phyloP scores from a whole-genome alignment of 495 filamentous ascomycete genomes.

The Thozetella sp. region DNA sequence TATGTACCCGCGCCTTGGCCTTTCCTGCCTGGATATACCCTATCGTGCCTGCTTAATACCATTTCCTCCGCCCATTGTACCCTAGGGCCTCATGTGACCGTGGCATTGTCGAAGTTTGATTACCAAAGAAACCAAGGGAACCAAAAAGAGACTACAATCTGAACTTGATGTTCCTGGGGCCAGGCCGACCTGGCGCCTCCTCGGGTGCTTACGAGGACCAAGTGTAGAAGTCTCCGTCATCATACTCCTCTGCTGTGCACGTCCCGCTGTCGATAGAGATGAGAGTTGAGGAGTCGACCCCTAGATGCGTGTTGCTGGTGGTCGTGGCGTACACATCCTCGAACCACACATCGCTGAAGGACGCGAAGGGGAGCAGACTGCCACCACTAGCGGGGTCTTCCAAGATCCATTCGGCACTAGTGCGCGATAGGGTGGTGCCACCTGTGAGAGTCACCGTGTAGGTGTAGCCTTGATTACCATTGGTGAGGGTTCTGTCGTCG shows the following conservation, averaged over 20 bases:
- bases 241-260: background rate
- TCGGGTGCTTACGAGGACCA: background rate
- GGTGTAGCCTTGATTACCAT: slow-evolving; percentile 12
- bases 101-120: too few species aligned
- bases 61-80: background rate
- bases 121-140: background rate
- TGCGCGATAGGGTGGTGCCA: slow-evolving; percentile 19
- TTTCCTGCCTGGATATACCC: background rate
- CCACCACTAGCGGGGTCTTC: slow-evolving; percentile 24
- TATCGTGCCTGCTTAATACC: too few species aligned
- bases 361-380: slow-evolving; percentile 17
- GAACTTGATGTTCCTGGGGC: too few species aligned
- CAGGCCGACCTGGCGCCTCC: too few species aligned
- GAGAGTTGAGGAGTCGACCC: slow-evolving; percentile 7
- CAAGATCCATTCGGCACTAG: slow-evolving; percentile 30
- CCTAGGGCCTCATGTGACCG: too few species aligned
- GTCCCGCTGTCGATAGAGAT: background rate
- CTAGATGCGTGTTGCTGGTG: slow-evolving; percentile 6
- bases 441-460: slow-evolving; percentile 10
- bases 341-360: slow-evolving; percentile 29
- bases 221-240: background rate
- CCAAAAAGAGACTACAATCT: background rate
- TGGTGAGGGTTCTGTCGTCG: slow-evolving; percentile 14
- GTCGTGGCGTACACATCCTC: slow-evolving; percentile 17
- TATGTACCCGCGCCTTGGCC: background rate